Percentiles rank a stretch among this genome's conserved stretches.
Conservation (phyloP, 2,329 filamentous ascomycete genomes). For the Bipolaris oryzae region DNA sequence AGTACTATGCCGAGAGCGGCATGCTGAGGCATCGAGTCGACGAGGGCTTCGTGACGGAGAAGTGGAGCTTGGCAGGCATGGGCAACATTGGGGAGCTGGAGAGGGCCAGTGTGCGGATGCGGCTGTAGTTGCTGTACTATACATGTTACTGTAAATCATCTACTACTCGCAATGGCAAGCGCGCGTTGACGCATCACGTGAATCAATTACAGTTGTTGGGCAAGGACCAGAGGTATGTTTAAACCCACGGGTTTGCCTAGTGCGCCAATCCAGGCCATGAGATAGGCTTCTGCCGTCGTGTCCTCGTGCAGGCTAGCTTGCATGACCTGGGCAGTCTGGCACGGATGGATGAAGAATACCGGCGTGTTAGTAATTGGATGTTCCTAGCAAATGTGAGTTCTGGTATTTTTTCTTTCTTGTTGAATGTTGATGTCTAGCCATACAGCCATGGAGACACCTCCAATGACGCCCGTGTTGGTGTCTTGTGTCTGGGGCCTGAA, state of each 20-base stretch:
- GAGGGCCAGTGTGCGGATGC: conserved; percentile 60
- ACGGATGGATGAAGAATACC: conserved; percentile 91
- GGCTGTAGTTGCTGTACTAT: conserved; percentile 36
- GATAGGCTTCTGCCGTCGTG: conserved; percentile 67
- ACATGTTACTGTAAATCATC: conserved; percentile 27
- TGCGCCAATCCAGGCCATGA: conserved; percentile 88
- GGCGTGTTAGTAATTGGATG: conserved; percentile 81
- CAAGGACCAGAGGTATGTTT: conserved; percentile 72
- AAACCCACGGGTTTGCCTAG: conserved; percentile 81
- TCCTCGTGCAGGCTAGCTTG: conserved; percentile 53
- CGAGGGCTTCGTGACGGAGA: conserved; percentile 74
- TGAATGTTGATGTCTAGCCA: conserved; percentile 6
- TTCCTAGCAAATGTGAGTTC: conserved; percentile 58
- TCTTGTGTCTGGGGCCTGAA: conserved; percentile 41
- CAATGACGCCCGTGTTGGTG: conserved; percentile 46
- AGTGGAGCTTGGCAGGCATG: conserved; percentile 81
- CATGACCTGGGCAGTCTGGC: conserved; percentile 84
- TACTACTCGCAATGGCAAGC: conserved; percentile 19
- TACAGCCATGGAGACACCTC: conserved; percentile 48
- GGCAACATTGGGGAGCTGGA: conserved; percentile 88
- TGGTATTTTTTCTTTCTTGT: neutral
- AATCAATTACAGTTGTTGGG: neutral
- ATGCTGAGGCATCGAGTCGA: conserved; percentile 74
- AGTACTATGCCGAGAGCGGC: conserved; percentile 91
- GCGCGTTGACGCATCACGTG: neutral